Evolutionary conservation across 371 early-diverging fungal species (phyloP), one percentile per base, ranked within the genome.

Genomic region (Cokeromyces recurvatus): DNA sequence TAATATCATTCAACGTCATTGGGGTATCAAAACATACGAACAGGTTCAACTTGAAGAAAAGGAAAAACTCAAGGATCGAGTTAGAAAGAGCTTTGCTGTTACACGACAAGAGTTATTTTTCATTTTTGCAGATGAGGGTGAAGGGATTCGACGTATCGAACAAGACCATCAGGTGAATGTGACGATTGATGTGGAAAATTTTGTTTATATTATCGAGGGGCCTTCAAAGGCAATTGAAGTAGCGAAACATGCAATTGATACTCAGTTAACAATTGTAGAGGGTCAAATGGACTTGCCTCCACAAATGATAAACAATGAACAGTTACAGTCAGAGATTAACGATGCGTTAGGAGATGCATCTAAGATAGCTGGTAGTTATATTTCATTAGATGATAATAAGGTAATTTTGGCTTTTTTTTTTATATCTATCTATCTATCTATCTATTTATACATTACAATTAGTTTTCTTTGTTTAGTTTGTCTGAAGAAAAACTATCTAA

Each of bases 61-160:
- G 16, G 35, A 42, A 12, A 43, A 29, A 17, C 24, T 41, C 14
- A 35, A n/a, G 21, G 27, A 56, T 27, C 10, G 23, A 6, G 38
- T 60, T 1, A 48, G 31, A 24, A 32, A 50, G 1, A 41, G 36
- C 7, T 49, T 61, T 19, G 51, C 62, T 35, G 47, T 58, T 17
- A 34, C 55, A 2, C 38, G 43, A 2, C 51, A 63, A 8, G 59
- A 70, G 21, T 29, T 70, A 29, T 70, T 70, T 29, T 70, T 70
- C 21, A 46, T 64, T 27, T 57, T 70, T 43, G 57, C 57, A 9
- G 64, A 64, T 12, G 59, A 70, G 39, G 71, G 67, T 6, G 40
- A 44, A 4, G 62, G 50, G 3, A 43, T 70, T 14, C 34, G 58
- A 31, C 24, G 43, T 2, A 64, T 70, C 19, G 71, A 70, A 38